Evolutionary conservation across 2,329 filamentous ascomycete genomes (phyloP), one percentile per base, ranked within the genome.

Genomic region (Monosporascus sp.): DNA sequence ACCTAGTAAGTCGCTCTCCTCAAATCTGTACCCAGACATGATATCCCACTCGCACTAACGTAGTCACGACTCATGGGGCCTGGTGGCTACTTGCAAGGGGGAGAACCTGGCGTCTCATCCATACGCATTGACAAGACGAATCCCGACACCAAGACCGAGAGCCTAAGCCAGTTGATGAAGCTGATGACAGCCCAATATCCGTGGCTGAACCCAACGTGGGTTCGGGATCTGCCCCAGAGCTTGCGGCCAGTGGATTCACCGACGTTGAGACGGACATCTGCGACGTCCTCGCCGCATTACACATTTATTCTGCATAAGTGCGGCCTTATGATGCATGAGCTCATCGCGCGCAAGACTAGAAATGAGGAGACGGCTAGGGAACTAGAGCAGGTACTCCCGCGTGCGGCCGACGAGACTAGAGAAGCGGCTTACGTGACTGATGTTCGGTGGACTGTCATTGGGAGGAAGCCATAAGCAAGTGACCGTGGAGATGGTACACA

Each of bases 281-380:
- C 40, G 46, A 20, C 20, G 37, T n/a, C 51, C 2, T 40, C 52
- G 47, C 38, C 52, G 24, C 52, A 50, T 24, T 53, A 38, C 47
- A 46, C 46, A 20, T 52, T 49, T 37, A n/a, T 49, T 35, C 17
- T 31, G 41, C 52, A 50, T n/a, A 48, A 53, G 48, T 50, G 43
- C 24, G 57, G 62, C 55, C 55, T 61, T 51, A 54, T 57, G 37
- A 53, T 50, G 41, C 48, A 55, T 37, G 49, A 52, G 31, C 37
- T 52, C 16, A 55, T 55, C n/a, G 53, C 53, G 14, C 45, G 53
- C 8, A 55, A 52, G 41, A 48, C 46, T 6, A 31, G 50, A 35
- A 55, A 52, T 19, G 47, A 44, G 26, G 5, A 50, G 7, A 52
- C 53, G 53, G 53, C 41, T 20, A 41, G 14, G 3, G 51, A 53